Evolutionary conservation across 1,284 basidiomycete species (phyloP), one percentile per base, ranked within the genome.

Genomic region (Pterulicium gracile): DNA sequence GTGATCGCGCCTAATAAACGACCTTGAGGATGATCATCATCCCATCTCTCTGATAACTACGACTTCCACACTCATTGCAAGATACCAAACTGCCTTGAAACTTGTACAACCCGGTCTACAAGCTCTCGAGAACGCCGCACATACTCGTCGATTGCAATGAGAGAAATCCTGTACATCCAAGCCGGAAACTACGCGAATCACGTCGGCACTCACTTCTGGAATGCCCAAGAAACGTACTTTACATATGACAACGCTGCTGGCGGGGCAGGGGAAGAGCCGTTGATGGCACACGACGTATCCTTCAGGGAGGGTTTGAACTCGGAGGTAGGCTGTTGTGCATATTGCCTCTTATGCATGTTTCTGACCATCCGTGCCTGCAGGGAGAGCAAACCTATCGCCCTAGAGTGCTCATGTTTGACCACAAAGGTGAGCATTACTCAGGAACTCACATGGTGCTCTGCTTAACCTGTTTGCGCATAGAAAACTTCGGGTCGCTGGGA

Each of bases 161-260:
- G 70, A 55, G 86, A 88, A 56, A 85, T 88, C 52, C 61, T 88
- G 50, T 80, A 88, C 57, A 67, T 88, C 45, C 85, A 88, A 60
- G 81, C 81, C 0, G 84, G 85, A 40, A 61, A 67, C 23, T 54
- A 75, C 42, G 70, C 85, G 15, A 88, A 88, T 56, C 75, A 79
- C 56, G 62, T 73, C 18, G 83, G 82, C 44, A 76, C 82, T 0
- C 86, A 88, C 56, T 88, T 84, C 55, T 88, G 83, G 82, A 88
- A 88, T 56, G 73, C 81, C 0, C 83, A 87, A 58, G 79, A 86
- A 58, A 67, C 61, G 51, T 88, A 88, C 57, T 74, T 83, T 52
- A 67, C 69, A 0, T 74, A 73, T 49, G 64, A 65, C 27, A 32
- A 32, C 27, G 27, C 7, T 7, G 27, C 7, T 10, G 27, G n/a